phyloP scores from a whole-genome alignment of 495 filamentous ascomycete genomes.

The Penicillium odoratum region DNA sequence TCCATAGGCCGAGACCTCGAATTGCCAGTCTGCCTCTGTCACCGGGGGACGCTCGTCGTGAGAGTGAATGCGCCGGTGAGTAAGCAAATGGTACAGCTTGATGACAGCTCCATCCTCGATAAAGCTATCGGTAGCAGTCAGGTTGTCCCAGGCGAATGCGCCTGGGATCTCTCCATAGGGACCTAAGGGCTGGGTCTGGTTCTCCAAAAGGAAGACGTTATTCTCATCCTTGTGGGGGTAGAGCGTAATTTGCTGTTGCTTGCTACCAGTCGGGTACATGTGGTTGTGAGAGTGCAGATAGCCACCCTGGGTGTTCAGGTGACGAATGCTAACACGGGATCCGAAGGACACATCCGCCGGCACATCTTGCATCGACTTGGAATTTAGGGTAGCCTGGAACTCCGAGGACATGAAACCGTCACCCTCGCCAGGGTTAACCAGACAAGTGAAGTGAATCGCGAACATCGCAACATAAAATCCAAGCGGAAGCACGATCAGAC shows the following conservation, averaged over 20 bases:
- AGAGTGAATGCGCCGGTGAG: constrained; percentile 87
- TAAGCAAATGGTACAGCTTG: constrained; percentile 78
- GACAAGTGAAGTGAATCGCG: constrained; percentile 88
- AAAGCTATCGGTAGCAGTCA: constrained; percentile 54
- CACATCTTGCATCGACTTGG: constrained; percentile 92
- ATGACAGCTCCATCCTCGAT: constrained; percentile 80
- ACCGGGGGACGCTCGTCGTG: constrained; percentile 97
- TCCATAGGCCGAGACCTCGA: constrained; percentile 95
- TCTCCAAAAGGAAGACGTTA: constrained; percentile 91
- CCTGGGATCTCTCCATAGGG: constrained; percentile 77
- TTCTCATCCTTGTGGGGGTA: constrained; percentile 99
- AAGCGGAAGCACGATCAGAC: constrained; percentile 85
- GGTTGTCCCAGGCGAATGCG: constrained; percentile 77
- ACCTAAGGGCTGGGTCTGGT: constrained; percentile 88
- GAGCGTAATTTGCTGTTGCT: constrained; percentile 97
- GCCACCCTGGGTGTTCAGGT: constrained; percentile 95
- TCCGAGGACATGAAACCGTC: constrained; percentile 99
- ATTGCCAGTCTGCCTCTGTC: constrained; percentile 97
- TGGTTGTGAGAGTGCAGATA: constrained; percentile 95
- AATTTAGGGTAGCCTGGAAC: constrained; percentile 96
- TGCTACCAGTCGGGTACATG: constrained; percentile 97
- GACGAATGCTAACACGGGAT: constrained; percentile 80
- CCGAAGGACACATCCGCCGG: constrained; percentile 89
- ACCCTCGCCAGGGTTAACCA: constrained; percentile 92
- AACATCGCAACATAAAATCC: constrained; percentile 96